Base-by-base conservation (phyloP, 1,139 yeast species). In the Yamadazyma epiphylla region DNA sequence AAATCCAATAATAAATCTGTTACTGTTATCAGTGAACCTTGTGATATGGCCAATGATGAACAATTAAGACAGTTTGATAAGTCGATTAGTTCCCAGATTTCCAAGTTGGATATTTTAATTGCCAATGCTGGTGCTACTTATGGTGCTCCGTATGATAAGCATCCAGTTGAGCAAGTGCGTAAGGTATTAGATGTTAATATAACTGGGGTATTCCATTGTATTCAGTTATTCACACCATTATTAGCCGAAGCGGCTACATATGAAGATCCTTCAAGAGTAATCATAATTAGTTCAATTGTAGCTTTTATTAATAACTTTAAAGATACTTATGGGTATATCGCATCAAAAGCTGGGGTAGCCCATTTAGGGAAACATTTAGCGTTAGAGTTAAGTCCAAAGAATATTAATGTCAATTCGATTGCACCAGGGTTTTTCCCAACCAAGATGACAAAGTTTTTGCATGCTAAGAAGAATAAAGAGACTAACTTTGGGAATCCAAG, bases 121-220 rank as follows among this genome's bases (percentile, higher is more conserved):
- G 86, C 88, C 36, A 82, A 82, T 45, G 89, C 89, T 8, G 91
- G 91, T 27, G 87, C 88, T n/a, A 58, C 80, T 6, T 82, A 87
- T 88, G 91, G 88, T 21, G 80, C 77, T 4, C 73, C 74, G 14
- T 59, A 81, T 35, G 79, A 66, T 22, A 60, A 60, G 4, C 88
- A 81, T 48, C 77, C 85, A 1, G 77, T 76, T 22, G 42, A 29
- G 5, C 40, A 35, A 22, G 38, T 39, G 7, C 33, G 41, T 10
- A 39, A 39, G 16, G 32, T 39, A 6, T 54, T 81, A 49, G 73
- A 73, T 37, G 65, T 81, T 46, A 82, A 82, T 48, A 64, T 82
- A 17, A 73, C 74, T 32, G 83, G 87, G 10, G 88, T 82, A 17
- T 82, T 78, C 58, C 70, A 73, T 30, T 63, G 80, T 12, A 73